Percentiles rank a stretch among this genome's conserved stretches.
phyloP scores from a whole-genome alignment of 2,329 filamentous ascomycete genomes.

The Emmonsiellopsis sp. region DNA sequence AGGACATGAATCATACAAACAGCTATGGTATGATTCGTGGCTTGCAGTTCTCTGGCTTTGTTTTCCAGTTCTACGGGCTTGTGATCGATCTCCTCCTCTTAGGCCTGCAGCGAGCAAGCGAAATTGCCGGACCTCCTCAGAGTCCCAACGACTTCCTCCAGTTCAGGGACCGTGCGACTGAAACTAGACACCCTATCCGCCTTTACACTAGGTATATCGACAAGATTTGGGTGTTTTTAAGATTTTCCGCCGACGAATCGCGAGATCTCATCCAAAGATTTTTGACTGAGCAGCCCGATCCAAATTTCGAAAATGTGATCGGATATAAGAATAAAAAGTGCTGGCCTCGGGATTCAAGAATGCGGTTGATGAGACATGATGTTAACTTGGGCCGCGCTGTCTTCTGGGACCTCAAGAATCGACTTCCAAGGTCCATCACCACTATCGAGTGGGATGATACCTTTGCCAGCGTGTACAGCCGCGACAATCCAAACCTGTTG shows the following conservation, averaged over 20 bases:
- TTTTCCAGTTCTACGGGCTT: conserved; percentile 97
- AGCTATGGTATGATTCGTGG: conserved; percentile 98
- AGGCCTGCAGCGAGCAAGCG: conserved; percentile 89
- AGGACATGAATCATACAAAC: conserved; percentile 99
- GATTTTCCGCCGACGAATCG: conserved; percentile 89
- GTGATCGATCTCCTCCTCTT: conserved; percentile 88
- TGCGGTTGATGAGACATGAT: conserved; percentile 97
- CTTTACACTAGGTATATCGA: conserved; percentile 98
- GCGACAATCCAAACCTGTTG: conserved; percentile 91
- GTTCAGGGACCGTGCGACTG: conserved; percentile 86
- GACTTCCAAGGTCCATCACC: conserved; percentile 84
- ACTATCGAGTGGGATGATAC: conserved; percentile 99
- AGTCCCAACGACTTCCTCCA: conserved; percentile 96
- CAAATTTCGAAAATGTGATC: conserved; percentile 98
- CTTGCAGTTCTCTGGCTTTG: conserved; percentile 94
- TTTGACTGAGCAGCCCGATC: conserved; percentile 94
- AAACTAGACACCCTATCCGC: conserved; percentile 87
- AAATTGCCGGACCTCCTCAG: conserved; percentile 89
- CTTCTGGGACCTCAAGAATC: conserved; percentile 98
- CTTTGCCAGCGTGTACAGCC: conserved; percentile 94
- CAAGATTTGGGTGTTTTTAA: conserved; percentile 95
- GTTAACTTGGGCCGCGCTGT: conserved; percentile 95
- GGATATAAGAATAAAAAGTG: conserved; percentile 99
- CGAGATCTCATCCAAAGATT: conserved; percentile 94
- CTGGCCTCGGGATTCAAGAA: conserved; percentile 94